Conservation (phyloP, 495 filamentous ascomycete species). For the Neurospora sp. region DNA sequence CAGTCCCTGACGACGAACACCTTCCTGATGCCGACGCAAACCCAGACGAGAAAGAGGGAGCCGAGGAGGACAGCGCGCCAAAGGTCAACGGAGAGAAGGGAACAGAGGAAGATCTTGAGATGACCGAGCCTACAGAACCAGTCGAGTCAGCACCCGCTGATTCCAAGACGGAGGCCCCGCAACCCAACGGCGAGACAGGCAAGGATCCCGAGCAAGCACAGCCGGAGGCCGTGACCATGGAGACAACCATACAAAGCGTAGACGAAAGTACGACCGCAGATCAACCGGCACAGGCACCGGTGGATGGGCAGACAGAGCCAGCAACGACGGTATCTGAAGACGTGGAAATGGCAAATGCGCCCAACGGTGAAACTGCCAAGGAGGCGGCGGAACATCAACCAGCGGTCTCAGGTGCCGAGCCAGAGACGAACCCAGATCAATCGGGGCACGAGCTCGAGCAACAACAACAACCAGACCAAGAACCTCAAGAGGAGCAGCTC, state of each 20-base stretch:
- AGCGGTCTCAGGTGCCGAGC: neutral
- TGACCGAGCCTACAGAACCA: constrained; percentile 26
- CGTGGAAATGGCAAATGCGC: neutral
- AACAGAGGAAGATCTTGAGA: constrained; percentile 34
- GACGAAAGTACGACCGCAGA: neutral
- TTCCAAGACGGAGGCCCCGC: neutral
- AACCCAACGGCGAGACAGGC: neutral
- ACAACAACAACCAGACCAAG: neutral
- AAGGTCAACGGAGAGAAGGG: constrained; percentile 16
- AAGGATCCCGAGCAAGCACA: neutral
- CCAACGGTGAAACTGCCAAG: neutral
- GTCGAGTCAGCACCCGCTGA: neutral
- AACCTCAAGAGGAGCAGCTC: neutral
- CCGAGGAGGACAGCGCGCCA: neutral
- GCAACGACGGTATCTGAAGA: neutral
- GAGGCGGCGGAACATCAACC: neutral
- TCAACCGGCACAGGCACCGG: neutral
- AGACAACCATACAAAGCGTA: neutral
- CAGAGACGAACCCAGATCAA: neutral
- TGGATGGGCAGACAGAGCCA: neutral
- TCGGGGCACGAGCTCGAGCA: neutral
- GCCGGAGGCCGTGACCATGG: neutral
- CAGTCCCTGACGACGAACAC: neutral
- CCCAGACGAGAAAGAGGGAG: constrained; percentile 1
- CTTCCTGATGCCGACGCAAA: neutral